A percentile compares a stretch with the other conserved stretches of the same genome.
These are phyloP conservation scores for Aspergillus saccharolyticus DNA, from an alignment of 495 filamentous ascomycete species.

Conservation along the genomic window DNA sequence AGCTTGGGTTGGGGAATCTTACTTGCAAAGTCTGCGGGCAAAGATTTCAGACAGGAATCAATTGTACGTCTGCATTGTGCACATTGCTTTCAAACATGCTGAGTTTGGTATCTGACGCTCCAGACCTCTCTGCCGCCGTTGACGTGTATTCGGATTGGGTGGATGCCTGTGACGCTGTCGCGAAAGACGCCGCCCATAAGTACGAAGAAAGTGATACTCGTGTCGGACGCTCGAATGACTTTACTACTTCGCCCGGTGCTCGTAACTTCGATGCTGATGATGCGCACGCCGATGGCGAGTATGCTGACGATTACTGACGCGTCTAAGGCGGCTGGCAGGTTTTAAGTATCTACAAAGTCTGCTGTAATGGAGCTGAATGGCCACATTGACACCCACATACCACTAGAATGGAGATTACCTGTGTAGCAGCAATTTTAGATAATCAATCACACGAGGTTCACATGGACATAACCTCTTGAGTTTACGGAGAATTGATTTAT, in stretches of 20 bases:
- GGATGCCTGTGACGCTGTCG: conserved; percentile 85
- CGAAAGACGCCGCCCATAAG: conserved; percentile 54
- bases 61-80: conserved; percentile 56
- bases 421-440: neutral
- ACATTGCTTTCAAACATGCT: neutral
- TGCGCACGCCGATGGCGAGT: conserved; percentile 17
- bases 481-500: conserved; percentile 29
- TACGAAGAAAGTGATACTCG: conserved; percentile 45
- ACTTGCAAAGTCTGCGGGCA: conserved; percentile 92
- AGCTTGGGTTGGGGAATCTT: conserved; percentile 73
- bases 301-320: conserved; percentile 31
- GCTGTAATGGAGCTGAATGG: neutral
- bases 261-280: conserved; percentile 14
- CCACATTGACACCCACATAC: neutral
- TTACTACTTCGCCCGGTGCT: conserved; percentile 13
- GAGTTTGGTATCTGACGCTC: neutral
- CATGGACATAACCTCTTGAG: neutral
- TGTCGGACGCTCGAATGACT: conserved; percentile 18
- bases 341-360: conserved; percentile 2
- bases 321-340: conserved; percentile 17
- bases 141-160: conserved; percentile 99
- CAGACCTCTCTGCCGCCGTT: conserved; percentile 81
- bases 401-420: neutral
- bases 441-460: no score
- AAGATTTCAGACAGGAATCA: conserved; percentile 84